Conservation (phyloP, 768 basidiomycete species). For the Neoboletus subvelutipes region DNA sequence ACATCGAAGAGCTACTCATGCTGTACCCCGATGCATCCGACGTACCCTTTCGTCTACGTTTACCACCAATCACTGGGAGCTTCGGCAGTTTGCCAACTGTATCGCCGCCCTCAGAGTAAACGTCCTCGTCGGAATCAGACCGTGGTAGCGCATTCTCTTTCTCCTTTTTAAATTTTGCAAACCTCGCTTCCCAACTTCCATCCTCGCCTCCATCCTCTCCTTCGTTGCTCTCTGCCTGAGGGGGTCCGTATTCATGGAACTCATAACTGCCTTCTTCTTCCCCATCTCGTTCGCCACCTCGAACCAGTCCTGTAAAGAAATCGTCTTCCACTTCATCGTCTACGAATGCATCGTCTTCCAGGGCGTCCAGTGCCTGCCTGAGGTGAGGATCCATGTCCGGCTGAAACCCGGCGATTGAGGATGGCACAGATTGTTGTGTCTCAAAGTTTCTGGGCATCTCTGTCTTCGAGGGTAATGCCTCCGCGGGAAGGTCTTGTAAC, state of each 20-base stretch:
- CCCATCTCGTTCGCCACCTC: constrained; percentile 62
- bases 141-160: constrained; percentile 28
- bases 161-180: constrained; percentile 72
- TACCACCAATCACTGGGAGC: constrained; percentile 78
- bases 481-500: constrained; percentile 63
- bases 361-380: constrained; percentile 86
- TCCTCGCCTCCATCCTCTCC: constrained; percentile 31
- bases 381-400: constrained; percentile 97
- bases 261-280: constrained; percentile 66
- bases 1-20: constrained; percentile 97
- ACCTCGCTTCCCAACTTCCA: constrained; percentile 74
- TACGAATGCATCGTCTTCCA: constrained; percentile 95
- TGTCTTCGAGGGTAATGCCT: constrained; percentile 64
- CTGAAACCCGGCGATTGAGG: constrained; percentile 83
- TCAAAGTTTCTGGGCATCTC: constrained; percentile 78
- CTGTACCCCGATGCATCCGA: constrained; percentile 93
- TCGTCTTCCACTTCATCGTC: constrained; percentile 71
- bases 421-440: constrained; percentile 74
- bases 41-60: constrained; percentile 66
- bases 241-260: constrained; percentile 52
- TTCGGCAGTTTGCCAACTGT: constrained; percentile 75
- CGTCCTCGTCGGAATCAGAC: constrained; percentile 50
- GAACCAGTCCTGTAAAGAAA: constrained; percentile 73
- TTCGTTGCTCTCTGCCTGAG: constrained; percentile 19
- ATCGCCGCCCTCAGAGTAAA: constrained; percentile 70